Evolutionary conservation across 2,329 filamentous ascomycete species (phyloP).

Genomic region (Colletotrichum coccodes): DNA sequence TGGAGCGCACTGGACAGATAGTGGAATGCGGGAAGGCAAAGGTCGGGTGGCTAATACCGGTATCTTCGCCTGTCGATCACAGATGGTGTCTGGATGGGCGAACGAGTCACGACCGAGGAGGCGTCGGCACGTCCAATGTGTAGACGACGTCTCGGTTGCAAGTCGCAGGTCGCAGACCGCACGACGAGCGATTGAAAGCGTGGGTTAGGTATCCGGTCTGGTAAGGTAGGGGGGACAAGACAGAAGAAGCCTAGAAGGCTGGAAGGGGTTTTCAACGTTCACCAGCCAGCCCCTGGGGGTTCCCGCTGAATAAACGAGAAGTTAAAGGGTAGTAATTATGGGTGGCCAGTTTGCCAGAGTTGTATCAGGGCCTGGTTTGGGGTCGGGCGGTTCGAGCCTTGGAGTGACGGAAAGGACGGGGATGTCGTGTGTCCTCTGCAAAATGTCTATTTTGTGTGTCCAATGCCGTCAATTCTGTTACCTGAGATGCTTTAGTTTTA

Average conservation of each 20-base stretch:
- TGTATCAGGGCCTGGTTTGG: not conserved
- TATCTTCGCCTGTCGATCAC: not conserved
- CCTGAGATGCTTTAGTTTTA: not conserved
- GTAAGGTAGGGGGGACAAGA: too few species aligned
- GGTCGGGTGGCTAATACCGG: not conserved
- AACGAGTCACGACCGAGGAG: constrained; percentile 20
- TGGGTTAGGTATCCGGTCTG: not conserved
- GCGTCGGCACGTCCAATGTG: not conserved
- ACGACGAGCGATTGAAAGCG: not conserved
- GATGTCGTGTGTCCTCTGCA: not conserved
- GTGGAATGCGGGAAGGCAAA: not conserved
- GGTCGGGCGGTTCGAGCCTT: not conserved
- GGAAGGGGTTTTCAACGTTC: too few species aligned
- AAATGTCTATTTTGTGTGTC: not conserved
- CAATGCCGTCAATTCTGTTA: not conserved
- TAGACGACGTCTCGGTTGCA: constrained; percentile 9
- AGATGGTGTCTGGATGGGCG: not conserved
- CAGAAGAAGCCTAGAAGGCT: too few species aligned
- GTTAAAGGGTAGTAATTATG: constrained; percentile 19
- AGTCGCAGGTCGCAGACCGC: not conserved
- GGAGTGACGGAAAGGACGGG: not conserved
- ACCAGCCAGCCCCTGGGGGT: not conserved
- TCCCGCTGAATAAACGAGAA: constrained; percentile 23
- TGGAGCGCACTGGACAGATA: constrained; percentile 13
- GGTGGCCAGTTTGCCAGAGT: constrained; percentile 5